These are phyloP conservation scores for Boletus sp. DNA, from an alignment of 768 basidiomycete species.

Conservation along the genomic window DNA sequence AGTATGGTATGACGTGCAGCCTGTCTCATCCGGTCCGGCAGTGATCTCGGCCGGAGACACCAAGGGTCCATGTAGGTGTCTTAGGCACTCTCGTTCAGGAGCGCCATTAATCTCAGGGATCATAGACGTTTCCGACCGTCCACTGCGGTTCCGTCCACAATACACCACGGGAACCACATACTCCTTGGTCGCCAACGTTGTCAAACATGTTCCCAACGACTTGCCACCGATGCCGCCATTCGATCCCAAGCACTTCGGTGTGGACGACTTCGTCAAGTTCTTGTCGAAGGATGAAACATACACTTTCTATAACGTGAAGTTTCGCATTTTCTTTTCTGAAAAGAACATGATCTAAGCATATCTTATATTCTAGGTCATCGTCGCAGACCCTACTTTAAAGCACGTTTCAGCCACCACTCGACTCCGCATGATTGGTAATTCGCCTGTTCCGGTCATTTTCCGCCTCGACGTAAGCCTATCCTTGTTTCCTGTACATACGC, in stretches of 20 bases:
- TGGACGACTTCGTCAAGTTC: conserved; percentile 1
- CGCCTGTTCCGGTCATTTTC: not conserved
- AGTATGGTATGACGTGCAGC: not conserved
- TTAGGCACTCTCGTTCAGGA: not conserved
- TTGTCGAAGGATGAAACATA: not conserved
- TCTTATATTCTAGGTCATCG: not conserved
- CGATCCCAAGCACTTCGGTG: not conserved
- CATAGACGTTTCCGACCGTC: not conserved
- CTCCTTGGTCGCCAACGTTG: conserved; percentile 5
- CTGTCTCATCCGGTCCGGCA: not conserved
- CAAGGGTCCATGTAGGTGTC: not conserved
- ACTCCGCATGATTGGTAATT: conserved; percentile 2
- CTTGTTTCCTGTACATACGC: not conserved
- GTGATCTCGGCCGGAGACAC: not conserved
- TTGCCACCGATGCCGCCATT: not conserved
- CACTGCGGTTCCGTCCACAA: conserved; percentile 4
- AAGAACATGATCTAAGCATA: not conserved
- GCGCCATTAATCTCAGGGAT: not conserved
- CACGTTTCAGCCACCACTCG: conserved; percentile 3
- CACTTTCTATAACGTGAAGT: conserved; percentile 4
- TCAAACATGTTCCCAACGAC: not conserved
- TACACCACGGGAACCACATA: not conserved
- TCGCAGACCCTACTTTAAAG: conserved; percentile 7
- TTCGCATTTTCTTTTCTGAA: not conserved
- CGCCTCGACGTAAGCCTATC: not conserved